Evolutionary conservation across 805 yeast species (phyloP).

Genomic region (Candida silvicultrix): DNA sequence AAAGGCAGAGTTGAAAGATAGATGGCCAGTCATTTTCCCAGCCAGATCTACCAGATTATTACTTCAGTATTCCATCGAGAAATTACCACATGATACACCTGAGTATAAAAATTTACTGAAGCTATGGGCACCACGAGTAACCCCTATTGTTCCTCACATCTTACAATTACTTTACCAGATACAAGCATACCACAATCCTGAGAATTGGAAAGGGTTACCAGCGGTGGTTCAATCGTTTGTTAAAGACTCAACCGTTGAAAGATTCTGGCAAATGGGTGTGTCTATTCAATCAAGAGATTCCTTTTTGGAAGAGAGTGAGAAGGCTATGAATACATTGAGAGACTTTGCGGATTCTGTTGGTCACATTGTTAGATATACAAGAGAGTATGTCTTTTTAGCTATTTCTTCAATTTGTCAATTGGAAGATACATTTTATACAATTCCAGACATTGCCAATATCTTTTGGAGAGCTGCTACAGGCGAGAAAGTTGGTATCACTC

Average conservation of each 20-base stretch:
- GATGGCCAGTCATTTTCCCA: conserved; percentile 93
- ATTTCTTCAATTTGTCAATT: conserved; percentile 84
- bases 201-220: conserved; percentile 84
- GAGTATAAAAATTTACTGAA: conserved; percentile 61
- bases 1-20: conserved; percentile 74
- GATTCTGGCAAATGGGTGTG: conserved; percentile 99
- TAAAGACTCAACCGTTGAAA: conserved; percentile 79
- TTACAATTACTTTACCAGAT: conserved; percentile 83
- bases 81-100: conserved; percentile 69
- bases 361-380: conserved; percentile 87
- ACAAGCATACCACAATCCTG: conserved; percentile 91
- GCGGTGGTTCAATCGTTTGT: conserved; percentile 88
- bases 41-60: conserved; percentile 92
- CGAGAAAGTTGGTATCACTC: conserved; percentile 72
- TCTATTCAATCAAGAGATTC: conserved; percentile 91
- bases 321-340: conserved; percentile 87
- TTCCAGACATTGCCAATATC: conserved; percentile 71
- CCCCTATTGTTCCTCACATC: conserved; percentile 87
- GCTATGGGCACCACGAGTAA: conserved; percentile 90
- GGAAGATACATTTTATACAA: conserved; percentile 82
- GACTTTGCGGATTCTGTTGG: conserved; percentile 99
- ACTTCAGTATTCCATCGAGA: conserved; percentile 92
- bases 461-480: conserved; percentile 82
- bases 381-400: conserved; percentile 91
- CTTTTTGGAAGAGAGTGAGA: conserved; percentile 88